Evolutionary conservation across 768 basidiomycete genomes (phyloP).

Genomic region (Aureoboletus auriporus): DNA sequence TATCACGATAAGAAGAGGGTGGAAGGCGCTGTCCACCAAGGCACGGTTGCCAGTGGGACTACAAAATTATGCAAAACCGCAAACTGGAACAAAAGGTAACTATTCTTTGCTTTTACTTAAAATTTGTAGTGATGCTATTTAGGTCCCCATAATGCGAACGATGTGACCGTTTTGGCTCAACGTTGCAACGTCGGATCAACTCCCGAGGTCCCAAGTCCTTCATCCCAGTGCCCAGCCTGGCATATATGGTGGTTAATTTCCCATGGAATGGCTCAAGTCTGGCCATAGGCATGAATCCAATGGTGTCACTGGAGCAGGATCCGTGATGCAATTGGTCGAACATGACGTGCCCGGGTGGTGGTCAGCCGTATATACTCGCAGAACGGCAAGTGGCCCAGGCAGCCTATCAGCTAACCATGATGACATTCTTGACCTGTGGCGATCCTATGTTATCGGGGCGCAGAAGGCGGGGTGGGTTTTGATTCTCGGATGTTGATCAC

Average conservation of each 20-base stretch:
- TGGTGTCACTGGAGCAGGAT: constrained; percentile 53
- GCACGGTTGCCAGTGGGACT: too few relatives aligned
- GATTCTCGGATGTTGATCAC: constrained; percentile 84
- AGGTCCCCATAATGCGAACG: too few relatives aligned
- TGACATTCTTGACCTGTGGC: constrained; percentile 76
- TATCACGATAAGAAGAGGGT: too few relatives aligned
- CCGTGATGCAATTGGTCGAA: constrained; percentile 44
- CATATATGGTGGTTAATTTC: constrained; percentile 54
- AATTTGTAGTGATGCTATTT: too few relatives aligned
- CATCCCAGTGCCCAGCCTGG: constrained; percentile 84
- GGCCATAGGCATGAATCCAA: constrained; percentile 61
- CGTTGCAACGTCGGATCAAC: too few relatives aligned
- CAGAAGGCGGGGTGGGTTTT: constrained; percentile 49
- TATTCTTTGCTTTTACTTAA: too few relatives aligned
- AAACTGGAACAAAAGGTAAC: too few relatives aligned
- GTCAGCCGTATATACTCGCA: constrained; percentile 80
- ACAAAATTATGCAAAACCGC: too few relatives aligned
- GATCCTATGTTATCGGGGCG: constrained; percentile 39
- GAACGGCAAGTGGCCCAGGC: constrained; percentile 78
- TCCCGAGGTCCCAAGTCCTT: too few relatives aligned
- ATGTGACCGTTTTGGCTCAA: too few relatives aligned
- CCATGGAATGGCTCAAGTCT: constrained; percentile 53
- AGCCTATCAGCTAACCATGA: constrained; percentile 91
- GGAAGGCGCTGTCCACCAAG: too few relatives aligned
- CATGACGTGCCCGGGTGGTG: constrained; percentile 39